phyloP scores from a whole-genome alignment of 208 protist genomes.

The Entamoeba histolytica region DNA sequence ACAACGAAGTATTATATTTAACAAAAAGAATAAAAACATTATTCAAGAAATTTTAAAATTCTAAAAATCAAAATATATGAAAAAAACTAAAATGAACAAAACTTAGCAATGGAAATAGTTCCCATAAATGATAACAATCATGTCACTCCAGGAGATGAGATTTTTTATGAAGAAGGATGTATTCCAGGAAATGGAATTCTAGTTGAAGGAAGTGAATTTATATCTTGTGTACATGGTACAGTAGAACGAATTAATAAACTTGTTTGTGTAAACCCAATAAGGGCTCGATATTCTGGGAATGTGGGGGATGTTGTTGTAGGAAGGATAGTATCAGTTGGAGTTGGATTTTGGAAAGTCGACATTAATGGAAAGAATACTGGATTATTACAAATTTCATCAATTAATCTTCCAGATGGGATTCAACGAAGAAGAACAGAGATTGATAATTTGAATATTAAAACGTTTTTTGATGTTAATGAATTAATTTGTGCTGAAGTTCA shows the following conservation, averaged over 20 bases:
- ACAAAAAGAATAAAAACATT: too few relatives aligned
- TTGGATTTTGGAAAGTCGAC: slow-evolving; percentile 4
- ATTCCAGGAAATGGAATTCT: not conserved
- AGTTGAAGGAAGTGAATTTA: not conserved
- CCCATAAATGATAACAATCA: not conserved
- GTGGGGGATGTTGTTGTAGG: slow-evolving; percentile 12
- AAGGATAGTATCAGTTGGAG: not conserved
- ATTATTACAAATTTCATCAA: not conserved
- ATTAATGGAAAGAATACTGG: not conserved
- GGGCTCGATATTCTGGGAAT: not conserved
- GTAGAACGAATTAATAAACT: slow-evolving; percentile 6
- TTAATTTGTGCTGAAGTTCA: not conserved
- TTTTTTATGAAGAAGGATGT: not conserved
- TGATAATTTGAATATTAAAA: not conserved
- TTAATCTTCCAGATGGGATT: not conserved
- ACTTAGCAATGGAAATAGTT: not conserved
- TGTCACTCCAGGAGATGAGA: not conserved
- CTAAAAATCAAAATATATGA: too few relatives aligned
- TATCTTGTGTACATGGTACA: not conserved
- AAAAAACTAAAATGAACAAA: too few relatives aligned
- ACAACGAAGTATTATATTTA: too few relatives aligned
- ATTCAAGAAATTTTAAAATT: too few relatives aligned
- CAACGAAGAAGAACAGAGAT: not conserved
- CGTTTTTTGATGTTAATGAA: not conserved
- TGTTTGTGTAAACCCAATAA: not conserved